Evolutionary conservation across 192 early-diverging fungal genomes (phyloP), one percentile per base, ranked within the genome.

Genomic region (Jimgerdemannia lactiflua): DNA sequence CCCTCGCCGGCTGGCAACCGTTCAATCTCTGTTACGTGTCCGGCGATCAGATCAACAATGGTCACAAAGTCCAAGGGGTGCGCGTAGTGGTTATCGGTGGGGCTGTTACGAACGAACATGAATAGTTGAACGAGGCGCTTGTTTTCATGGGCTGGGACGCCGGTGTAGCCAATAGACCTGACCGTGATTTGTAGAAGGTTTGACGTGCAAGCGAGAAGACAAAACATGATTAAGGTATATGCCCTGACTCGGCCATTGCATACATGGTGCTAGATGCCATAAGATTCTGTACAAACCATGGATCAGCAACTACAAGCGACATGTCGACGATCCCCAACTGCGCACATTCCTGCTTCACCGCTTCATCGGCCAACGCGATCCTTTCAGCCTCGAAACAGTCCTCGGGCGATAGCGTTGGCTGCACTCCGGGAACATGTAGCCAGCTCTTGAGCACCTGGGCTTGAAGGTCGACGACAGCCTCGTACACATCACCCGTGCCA

Each of bases 21-120:
- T 65, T 82, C 80, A 70, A 82, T 82, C 65, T 72, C 74, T 76
- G 78, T 72, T 7, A 82, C 63, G 39, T 82, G 69, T 73, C 75
- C 78, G 43, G 29, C 29, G 29, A 29, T 29, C 29, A 29, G 29
- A 29, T 29, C 80, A 65, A 82, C 66, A 63, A 82, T 82, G 18
- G 80, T 76, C 54, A 82, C 77, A 65, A 82, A 82, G 70, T 82
- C 80, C 42, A 82, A 63, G 69, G 80, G 80, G 70, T 82, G 80
- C 17, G 77, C 80, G 76, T 82, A 82, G 40, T 82, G 80, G 64
- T 82, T 82, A 10, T 82, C 80, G 9, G 78, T 75, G 59, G 78
- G 77, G 39, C 77, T 74, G 29, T 74, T 77, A 73, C 80, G 80
- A 71, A 75, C 76, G 39, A 78, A 82, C 80, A 82, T 82, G 3